Base-by-base conservation (phyloP, 2,329 filamentous ascomycete species). In the Onygena corvina region DNA sequence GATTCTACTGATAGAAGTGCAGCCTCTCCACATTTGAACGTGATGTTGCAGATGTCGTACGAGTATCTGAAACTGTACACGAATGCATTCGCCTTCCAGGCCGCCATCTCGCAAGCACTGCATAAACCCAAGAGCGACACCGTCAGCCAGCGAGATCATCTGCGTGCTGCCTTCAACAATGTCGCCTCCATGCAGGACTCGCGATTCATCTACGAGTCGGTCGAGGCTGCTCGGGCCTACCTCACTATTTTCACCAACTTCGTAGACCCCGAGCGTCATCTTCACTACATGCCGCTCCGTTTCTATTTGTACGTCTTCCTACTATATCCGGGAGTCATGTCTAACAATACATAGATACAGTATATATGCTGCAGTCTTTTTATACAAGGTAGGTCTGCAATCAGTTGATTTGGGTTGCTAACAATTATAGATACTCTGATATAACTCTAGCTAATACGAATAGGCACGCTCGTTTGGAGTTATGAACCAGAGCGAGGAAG, bases 61-160 rank as follows among this genome's bases (percentile, higher is more conserved):
- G 81, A 86, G 56, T 86, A 85, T 58, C 66, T 86, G 1, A 74
- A 82, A 4, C 71, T 86, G 0, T 86, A 86, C 61, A 83, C 82
- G 46, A 85, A 84, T 51, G 82, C 83, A 0, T 86, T 86, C 59
- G 83, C 82, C 1, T 86, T 86, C 56, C 83, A 86, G 60, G 82
- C 83, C 2, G 83, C 80, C 0, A 77, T 76, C 46, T 77, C 65
- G 56, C 75, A 72, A 58, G 75, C 64, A 49, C 64, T 66, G 54
- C 61, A 59, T 50, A 67, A 67, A 57, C 60, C 62, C 42, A 63
- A 64, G 55, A 58, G 60, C 16, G 59, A 68, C 54, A 56, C 60
- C 33, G 55, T 61, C 46, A 58, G 60, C 35, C 61, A 66, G 54
- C 59, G 65, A 55, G 63, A 71, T 35, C 66, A 69, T 52, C 56